Evolutionary conservation across 352 stramenopile species (phyloP), one percentile per base, ranked within the genome.

Genomic region (Globisporangium nunn): DNA sequence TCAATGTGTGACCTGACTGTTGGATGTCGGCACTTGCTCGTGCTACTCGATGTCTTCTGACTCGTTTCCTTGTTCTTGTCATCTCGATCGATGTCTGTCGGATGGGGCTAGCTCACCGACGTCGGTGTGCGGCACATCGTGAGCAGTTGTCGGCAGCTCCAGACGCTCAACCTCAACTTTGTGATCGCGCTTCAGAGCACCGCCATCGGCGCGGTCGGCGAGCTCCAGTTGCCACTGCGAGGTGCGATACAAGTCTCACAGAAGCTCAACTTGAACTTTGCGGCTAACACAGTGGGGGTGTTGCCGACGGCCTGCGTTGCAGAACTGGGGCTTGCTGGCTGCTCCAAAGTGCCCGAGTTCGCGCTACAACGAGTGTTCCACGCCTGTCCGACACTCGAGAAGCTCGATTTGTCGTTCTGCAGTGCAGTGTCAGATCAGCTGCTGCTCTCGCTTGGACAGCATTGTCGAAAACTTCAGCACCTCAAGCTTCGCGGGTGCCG

Each of bases 401-500:
- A 46, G 6, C 67, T 97, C 7, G 84, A 95, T 43, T 57, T 95
- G 30, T 96, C 85, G 1, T 91, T 81, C 53, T 97, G 87, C 56
- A 58, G 64, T 0, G 67, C 55, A 28, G 75, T 95, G 6, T 95
- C 84, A 0, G 93, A 98, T 62, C 66, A 81, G 17, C 72, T 93
- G 17, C 68, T 97, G 35, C 73, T 85, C 17, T 64, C 78, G 3
- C 64, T 98, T 3, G 77, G 79, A 0, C 73, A 87, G 37, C 70
- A 70, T 14, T 95, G 86, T 49, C 58, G 29, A 14, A 67, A 74
- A 31, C 63, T 98, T 0, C 66, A 70, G 11, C 58, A 75, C 5
- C 56, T 97, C 2, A 82, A 85, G 18, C 58, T 97, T 37, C 74
- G 74, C 52, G 81, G 86, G 35, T 98, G 91, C 50, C 88, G 81